A percentile compares a stretch with the other conserved stretches of the same genome.
phyloP scores from a whole-genome alignment of 23 red algal species.

The Chondrus crispus region DNA sequence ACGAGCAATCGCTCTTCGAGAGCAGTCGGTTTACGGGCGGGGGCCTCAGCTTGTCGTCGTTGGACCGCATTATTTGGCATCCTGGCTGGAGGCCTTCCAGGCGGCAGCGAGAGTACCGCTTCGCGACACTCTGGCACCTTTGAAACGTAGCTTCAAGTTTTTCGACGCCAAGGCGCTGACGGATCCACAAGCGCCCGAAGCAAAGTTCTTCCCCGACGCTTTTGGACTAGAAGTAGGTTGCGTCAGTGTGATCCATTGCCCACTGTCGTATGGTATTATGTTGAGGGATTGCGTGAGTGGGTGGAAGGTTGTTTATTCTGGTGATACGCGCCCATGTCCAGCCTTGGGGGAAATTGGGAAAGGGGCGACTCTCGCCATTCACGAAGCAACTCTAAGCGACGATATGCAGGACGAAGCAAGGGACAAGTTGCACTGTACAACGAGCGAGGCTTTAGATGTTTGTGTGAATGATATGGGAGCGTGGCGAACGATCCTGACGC shows the following conservation, averaged over 20 bases:
- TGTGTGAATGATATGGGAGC: slow-evolving; percentile 68
- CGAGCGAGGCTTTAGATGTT: slow-evolving; percentile 69
- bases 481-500: slow-evolving; percentile 83
- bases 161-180: slow-evolving; percentile 61
- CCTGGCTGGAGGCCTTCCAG: slow-evolving; percentile 70
- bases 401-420: slow-evolving; percentile 54
- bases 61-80: slow-evolving; percentile 62
- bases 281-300: slow-evolving; percentile 46
- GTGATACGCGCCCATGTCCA: slow-evolving; percentile 84
- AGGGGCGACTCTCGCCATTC: slow-evolving; percentile 76
- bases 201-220: slow-evolving; percentile 68
- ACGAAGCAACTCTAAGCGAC: slow-evolving; percentile 92
- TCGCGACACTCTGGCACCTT: background rate
- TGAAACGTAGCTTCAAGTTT: slow-evolving; percentile 55
- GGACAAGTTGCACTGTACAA: slow-evolving; percentile 84
- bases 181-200: slow-evolving; percentile 57
- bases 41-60: slow-evolving; percentile 77
- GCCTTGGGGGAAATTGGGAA: slow-evolving; percentile 59
- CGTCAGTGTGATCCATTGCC: slow-evolving; percentile 84
- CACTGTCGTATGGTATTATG: slow-evolving; percentile 76
- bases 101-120: slow-evolving; percentile 33
- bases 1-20: slow-evolving; percentile 25
- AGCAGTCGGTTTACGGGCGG: background rate
- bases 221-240: slow-evolving; percentile 80
- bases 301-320: slow-evolving; percentile 95